phyloP scores from a whole-genome alignment of 2,329 filamentous ascomycete genomes.

The Corynespora cassiicola region DNA sequence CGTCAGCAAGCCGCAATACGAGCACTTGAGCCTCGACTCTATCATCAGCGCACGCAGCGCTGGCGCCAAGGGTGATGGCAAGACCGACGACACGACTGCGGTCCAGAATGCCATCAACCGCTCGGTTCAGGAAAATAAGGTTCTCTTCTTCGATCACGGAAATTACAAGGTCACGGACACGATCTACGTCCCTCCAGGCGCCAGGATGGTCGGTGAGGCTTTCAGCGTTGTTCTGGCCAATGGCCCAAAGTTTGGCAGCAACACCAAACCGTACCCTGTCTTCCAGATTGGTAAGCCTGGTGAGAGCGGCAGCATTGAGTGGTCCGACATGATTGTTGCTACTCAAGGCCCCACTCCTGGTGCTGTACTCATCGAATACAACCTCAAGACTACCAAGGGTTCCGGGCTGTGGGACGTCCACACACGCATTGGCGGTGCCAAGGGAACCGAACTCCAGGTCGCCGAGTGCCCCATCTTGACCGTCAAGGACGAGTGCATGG shows the following conservation, averaged over 20 bases:
- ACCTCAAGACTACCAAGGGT: conserved; percentile 57
- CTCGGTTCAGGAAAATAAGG: conserved; percentile 60
- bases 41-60: conserved; percentile 63
- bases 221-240: conserved; percentile 86
- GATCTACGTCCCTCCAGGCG: conserved; percentile 68
- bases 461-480: conserved; percentile 75
- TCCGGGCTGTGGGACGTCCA: conserved; percentile 88
- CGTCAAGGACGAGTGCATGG: conserved; percentile 70
- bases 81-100: conserved; percentile 81
- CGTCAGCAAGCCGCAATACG: conserved; percentile 59
- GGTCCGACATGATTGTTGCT: conserved; percentile 75
- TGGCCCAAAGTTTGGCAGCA: conserved; percentile 61
- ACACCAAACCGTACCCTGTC: conserved; percentile 65
- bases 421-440: conserved; percentile 81
- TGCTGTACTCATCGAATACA: conserved; percentile 76
- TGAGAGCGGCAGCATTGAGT: conserved; percentile 72
- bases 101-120: conserved; percentile 77
- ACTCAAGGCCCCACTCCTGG: conserved; percentile 74
- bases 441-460: conserved; percentile 79
- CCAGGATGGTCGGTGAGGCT: conserved; percentile 83
- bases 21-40: conserved; percentile 59
- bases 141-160: conserved; percentile 66
- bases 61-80: conserved; percentile 76
- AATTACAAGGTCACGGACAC: conserved; percentile 65
- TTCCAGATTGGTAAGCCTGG: conserved; percentile 71